Conservation (phyloP, 768 basidiomycete species). For the Panellus pusillus region DNA sequence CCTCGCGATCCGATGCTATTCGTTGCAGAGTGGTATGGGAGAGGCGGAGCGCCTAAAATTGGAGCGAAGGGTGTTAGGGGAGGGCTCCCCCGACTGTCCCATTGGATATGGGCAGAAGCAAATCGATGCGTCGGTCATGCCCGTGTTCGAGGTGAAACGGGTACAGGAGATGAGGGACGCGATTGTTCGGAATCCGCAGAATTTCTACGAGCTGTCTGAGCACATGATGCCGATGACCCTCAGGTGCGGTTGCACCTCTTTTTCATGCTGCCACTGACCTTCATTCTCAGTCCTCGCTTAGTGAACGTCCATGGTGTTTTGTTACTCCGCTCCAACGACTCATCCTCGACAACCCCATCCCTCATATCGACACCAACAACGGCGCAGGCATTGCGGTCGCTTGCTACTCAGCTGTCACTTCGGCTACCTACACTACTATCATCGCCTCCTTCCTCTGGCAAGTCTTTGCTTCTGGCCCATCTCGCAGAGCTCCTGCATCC, state of each 20-base stretch:
- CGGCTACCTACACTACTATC: conserved; percentile 81
- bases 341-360: conserved; percentile 28
- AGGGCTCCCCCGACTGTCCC: conserved; percentile 59
- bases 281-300: conserved; percentile 47
- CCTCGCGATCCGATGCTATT: conserved; percentile 78
- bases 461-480: conserved; percentile 75
- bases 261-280: conserved; percentile 18
- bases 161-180: conserved; percentile 50
- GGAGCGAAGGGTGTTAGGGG: conserved; percentile 63
- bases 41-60: conserved; percentile 71
- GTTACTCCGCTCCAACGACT: conserved; percentile 49
- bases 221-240: conserved; percentile 49
- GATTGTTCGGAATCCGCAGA: conserved; percentile 38
- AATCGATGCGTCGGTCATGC: conserved; percentile 83
- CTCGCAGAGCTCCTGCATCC: conserved; percentile 71
- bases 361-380: conserved; percentile 69
- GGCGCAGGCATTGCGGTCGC: conserved; percentile 52
- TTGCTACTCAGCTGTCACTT: conserved; percentile 65
- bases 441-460: conserved; percentile 86
- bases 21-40: conserved; percentile 73
- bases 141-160: conserved; percentile 65
- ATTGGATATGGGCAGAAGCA: conserved; percentile 53
- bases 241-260: conserved; percentile 41
- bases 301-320: conserved; percentile 67
- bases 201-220: conserved; percentile 47